These are phyloP conservation scores for Fragaria vesca DNA, from an alignment of 306 rosid genomes.

Conservation along the genomic window DNA sequence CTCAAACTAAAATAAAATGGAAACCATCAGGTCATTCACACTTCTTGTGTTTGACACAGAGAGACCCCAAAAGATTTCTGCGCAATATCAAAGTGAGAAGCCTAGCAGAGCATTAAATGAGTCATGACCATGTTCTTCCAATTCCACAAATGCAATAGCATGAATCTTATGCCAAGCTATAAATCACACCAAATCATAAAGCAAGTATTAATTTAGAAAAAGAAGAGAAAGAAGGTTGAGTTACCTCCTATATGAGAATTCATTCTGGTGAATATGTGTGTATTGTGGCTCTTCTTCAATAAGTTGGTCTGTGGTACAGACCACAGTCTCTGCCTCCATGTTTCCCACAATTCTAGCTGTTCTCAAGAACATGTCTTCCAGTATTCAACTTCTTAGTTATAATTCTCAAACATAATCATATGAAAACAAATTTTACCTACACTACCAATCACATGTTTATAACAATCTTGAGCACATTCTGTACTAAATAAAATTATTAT, in stretches of 20 bases:
- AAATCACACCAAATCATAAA: background rate
- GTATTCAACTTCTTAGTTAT: background rate
- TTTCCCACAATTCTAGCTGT: background rate
- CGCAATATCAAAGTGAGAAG: background rate
- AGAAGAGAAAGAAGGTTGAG: conserved; percentile 10
- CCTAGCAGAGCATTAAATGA: background rate
- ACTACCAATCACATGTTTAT: background rate
- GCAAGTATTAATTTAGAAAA: background rate
- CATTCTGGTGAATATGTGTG: conserved; percentile 67
- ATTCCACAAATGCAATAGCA: background rate
- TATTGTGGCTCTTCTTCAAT: conserved; percentile 54
- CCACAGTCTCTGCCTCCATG: background rate
- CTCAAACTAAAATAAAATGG: background rate
- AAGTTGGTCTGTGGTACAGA: conserved; percentile 51
- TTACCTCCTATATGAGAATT: conserved; percentile 65
- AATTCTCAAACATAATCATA: background rate
- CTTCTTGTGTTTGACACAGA: background rate
- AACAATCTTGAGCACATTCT: background rate
- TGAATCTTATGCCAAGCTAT: background rate
- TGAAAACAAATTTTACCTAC: background rate
- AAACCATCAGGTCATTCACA: background rate
- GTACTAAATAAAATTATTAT: too few species aligned
- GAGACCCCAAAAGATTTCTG: background rate
- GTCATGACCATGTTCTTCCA: background rate
- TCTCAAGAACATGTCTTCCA: background rate